These are phyloP conservation scores for Pochonia chlamydosporia DNA, from an alignment of 2,329 filamentous ascomycete species.

Conservation along the genomic window DNA sequence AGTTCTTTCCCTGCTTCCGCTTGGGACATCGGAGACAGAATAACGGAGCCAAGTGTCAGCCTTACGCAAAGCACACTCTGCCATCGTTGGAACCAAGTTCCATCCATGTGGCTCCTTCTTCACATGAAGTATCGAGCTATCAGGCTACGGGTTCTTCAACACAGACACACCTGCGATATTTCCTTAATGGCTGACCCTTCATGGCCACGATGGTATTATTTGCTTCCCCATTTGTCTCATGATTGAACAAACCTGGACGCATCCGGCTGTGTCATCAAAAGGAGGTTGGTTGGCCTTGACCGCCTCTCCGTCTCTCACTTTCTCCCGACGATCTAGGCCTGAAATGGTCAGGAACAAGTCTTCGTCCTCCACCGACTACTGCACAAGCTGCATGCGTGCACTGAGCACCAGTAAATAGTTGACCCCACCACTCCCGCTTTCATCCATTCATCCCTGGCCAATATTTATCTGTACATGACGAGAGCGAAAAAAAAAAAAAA, in stretches of 20 bases:
- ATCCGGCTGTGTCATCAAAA: background rate
- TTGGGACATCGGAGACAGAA: too few species aligned
- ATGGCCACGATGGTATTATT: too few species aligned
- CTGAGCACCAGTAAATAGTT: background rate
- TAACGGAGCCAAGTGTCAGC: too few species aligned
- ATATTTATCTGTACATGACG: background rate
- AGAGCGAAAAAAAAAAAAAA: background rate
- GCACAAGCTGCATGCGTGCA: background rate
- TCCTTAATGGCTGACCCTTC: too few species aligned
- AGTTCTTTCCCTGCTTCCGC: too few species aligned
- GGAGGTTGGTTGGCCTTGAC: constrained; percentile 7
- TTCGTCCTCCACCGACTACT: background rate
- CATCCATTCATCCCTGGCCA: background rate
- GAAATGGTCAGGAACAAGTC: background rate
- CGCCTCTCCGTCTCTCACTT: constrained; percentile 2
- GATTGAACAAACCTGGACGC: background rate
- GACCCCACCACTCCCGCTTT: constrained; percentile 6
- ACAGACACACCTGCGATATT: too few species aligned
- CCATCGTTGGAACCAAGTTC: too few species aligned
- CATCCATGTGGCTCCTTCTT: too few species aligned
- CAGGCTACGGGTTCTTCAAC: too few species aligned
- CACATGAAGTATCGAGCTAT: too few species aligned
- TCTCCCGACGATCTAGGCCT: background rate
- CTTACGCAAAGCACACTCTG: too few species aligned
- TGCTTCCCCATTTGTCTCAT: too few species aligned